Base-by-base conservation (phyloP, 495 filamentous ascomycete species). In the Stereocaulon alpinum region DNA sequence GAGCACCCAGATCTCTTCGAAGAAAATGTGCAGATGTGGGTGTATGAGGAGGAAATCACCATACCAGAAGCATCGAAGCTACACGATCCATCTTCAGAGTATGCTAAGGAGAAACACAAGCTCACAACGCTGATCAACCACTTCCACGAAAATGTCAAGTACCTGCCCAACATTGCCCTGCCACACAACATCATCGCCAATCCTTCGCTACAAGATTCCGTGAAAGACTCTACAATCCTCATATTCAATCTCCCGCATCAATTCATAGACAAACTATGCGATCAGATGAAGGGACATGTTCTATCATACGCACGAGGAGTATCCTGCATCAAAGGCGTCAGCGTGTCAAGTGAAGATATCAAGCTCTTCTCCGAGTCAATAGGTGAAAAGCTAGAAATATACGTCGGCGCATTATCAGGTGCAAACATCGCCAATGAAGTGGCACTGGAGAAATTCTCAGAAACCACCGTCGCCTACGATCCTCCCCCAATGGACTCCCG, bases 241-340 rank as follows among this genome's bases (percentile, higher is more conserved):
- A 79, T 99, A 65, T 99, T 99, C 80, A 96, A 96, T 74, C 80
- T 98, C 18, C 94, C 94, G 6, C 94, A 99, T 74, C 92, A 99
- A 71, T 99, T 99, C 73, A 96, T 99, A 68, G 80, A 81, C 70
- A 84, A 82, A 61, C 88, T 89, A 62, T 96, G 91, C 73, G 79
- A 85, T 43, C 83, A 89, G 69, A 79, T 99, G 60, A 80, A 87
- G 70, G 93, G 89, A 54, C 82, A 95, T 64, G 92, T 94, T 65
- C 73, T 95, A 17, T 93, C 93, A 0, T 96, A 86, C 64, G 92
- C 94, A 18, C 84, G 94, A 51, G 94, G 90, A 47, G 87, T 99
- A 61, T 95, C 89, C 61, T 99, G 94, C 72, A 97, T 96, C 72
- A 99, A 99, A 78, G 94, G 94, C 62, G 89, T 99, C 49, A 85